These are phyloP conservation scores for Mycena capillaripes DNA, from an alignment of 768 basidiomycete genomes.

Conservation along the genomic window DNA sequence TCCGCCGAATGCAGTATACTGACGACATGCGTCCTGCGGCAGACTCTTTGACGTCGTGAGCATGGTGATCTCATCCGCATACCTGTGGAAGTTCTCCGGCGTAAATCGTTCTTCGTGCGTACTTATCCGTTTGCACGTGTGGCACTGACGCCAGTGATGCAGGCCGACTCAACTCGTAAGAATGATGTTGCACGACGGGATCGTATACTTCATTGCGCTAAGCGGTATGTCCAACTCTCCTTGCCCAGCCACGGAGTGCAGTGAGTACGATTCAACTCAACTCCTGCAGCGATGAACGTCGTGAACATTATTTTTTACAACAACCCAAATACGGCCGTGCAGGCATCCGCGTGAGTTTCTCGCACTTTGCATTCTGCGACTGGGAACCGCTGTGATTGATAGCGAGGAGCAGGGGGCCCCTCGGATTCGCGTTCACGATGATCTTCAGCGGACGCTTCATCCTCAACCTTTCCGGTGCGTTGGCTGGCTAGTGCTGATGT, in stretches of 20 bases:
- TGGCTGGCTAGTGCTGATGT: background rate
- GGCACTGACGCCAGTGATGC: background rate
- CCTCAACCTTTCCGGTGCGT: constrained; percentile 34
- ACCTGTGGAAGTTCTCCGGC: constrained; percentile 25
- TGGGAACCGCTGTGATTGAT: background rate
- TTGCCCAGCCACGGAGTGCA: background rate
- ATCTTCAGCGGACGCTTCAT: constrained; percentile 32
- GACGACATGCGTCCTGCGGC: background rate
- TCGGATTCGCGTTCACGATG: constrained; percentile 30
- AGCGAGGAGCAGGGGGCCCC: background rate
- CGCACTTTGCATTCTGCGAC: background rate
- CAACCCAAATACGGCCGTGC: constrained; percentile 6
- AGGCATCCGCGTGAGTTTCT: constrained; percentile 20
- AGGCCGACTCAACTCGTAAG: background rate
- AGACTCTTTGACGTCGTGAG: constrained; percentile 20
- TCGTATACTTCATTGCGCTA: constrained; percentile 28
- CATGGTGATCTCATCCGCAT: constrained; percentile 12
- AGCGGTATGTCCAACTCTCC: background rate
- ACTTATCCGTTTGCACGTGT: background rate
- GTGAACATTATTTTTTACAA: constrained; percentile 28
- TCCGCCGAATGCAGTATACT: background rate
- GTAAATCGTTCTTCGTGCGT: background rate
- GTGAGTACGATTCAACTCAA: background rate
- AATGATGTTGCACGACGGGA: constrained; percentile 23
- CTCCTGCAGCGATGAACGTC: constrained; percentile 25